Evolutionary conservation across 108 stramenopile genomes (phyloP), one percentile per base, ranked within the genome.

Genomic region (Aureococcus anophagefferens): DNA sequence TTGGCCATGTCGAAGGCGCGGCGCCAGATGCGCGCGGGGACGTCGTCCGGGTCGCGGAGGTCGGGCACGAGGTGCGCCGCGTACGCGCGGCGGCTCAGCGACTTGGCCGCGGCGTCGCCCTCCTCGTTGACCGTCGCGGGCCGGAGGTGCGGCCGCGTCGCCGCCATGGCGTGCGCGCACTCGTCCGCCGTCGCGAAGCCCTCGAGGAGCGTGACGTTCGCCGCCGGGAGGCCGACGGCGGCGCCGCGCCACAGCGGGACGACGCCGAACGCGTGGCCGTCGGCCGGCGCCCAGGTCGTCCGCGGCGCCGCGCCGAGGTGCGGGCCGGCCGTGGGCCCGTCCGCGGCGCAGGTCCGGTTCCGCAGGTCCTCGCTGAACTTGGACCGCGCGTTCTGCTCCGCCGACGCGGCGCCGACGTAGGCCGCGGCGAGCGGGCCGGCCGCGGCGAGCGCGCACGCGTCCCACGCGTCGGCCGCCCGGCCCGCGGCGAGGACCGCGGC

Each of bases 1-100:
- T 80, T 80, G 28, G 68, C 68, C 33, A 78, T 35, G 44, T 32
- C 62, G 59, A 78, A 73, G 0, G 51, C 66, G n/a, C 79, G 72
- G 35, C 72, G 67, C 65, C 21, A 46, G 29, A 75, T 46, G 11
- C 62, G 28, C 0, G 68, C 46, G n/a, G 69, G 37, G 30, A 35
- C 31, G n/a, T 64, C 70, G 0, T 32, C 30, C 28, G 33, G 4
- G 46, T 65, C 45, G 35, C 36, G 21, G 5, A 63, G 75, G 75
- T 76, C 71, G 29, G 65, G n/a, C 0, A n/a, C 59, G 5, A 72
- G 59, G n/a, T 59, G 37, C 34, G 70, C 78, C 25, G 71, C 75
- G 64, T 79, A 64, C 7, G 74, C 74, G 36, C 70, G 33, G 17
- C 71, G 63, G 11, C 59, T 64, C 30, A 35, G n/a, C 14, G 70